Evolutionary conservation across 352 stramenopile genomes (phyloP), one percentile per base, ranked within the genome.

Genomic region (Globisporangium lucens): DNA sequence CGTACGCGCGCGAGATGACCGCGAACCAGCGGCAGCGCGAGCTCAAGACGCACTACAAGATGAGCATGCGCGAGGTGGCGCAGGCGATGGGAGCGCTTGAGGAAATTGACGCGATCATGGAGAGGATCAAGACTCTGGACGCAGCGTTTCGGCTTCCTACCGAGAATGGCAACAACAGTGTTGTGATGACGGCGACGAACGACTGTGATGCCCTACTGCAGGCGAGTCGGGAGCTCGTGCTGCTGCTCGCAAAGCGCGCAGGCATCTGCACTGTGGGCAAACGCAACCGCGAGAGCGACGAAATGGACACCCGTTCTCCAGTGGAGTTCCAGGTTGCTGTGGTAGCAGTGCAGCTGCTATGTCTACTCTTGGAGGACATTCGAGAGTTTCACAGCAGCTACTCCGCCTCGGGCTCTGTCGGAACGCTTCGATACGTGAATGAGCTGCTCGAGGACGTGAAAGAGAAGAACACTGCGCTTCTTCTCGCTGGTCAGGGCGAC

Each of bases 221-320:
- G 10, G 66, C 70, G n/a, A 59, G 67, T 7, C 70, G 79, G 1
- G 83, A 92, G 20, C 60, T 89, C 35, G 64, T 75, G 15, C 33
- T 78, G 7, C 27, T 86, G 15, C 67, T 92, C 5, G 82, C 85
- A 6, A 85, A 84, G 43, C 85, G 85, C 33, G 75, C 80, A 0
- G 83, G 82, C 8, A 85, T 94, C 35, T 90, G 82, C 33, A 68
- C 91, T 43, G 77, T 73, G 1, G 85, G 85, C 8, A 92, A 94
- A 49, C 78, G 84, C 13, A 71, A 89, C 46, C 51, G 61, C 10
- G 58, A 70, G 0, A 86, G 83, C 47, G 83, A 91, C 56, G 67
- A 71, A 4, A 15, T 53, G 6, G 85, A 94, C 56, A 75, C 66
- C 0, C 80, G 85, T 5, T 88, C 82, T 6, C 30, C 24, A 1